A percentile compares a stretch with the other conserved stretches of the same genome.
phyloP scores from a whole-genome alignment of 805 yeast genomes.

The Dipodascus geniculatus region DNA sequence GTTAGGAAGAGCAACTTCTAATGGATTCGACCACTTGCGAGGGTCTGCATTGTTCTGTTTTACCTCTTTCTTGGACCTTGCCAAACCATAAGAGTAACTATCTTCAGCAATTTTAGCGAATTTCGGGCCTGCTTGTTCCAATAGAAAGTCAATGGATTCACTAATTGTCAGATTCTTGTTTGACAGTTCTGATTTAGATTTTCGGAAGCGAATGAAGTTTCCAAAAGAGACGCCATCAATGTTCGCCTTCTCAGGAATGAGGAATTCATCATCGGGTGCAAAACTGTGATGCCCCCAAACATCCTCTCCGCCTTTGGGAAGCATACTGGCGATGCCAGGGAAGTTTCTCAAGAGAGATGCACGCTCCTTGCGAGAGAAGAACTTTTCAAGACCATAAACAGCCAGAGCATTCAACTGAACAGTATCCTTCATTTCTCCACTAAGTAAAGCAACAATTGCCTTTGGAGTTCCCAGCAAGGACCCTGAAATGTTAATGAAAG shows the following conservation, averaged over 20 bases:
- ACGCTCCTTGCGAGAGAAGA: conserved; percentile 81
- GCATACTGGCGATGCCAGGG: conserved; percentile 93
- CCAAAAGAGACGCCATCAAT: conserved; percentile 41
- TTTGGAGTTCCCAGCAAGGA: conserved; percentile 91
- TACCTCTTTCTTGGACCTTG: conserved; percentile 49
- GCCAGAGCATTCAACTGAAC: conserved; percentile 89
- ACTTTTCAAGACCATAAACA: conserved; percentile 86
- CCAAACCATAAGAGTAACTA: conserved; percentile 71
- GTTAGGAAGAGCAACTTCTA: conserved; percentile 81
- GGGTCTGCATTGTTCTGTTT: conserved; percentile 54
- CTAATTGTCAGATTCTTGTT: conserved; percentile 47
- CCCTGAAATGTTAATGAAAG: conserved; percentile 82
- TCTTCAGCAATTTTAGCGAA: conserved; percentile 49
- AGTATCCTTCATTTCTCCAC: conserved; percentile 98
- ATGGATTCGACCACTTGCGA: conserved; percentile 85
- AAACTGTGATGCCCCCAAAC: conserved; percentile 70
- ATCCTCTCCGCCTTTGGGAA: conserved; percentile 87
- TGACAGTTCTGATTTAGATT: conserved; percentile 33
- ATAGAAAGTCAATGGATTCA: conserved; percentile 55
- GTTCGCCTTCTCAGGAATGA: conserved; percentile 18
- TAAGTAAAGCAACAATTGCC: conserved; percentile 78
- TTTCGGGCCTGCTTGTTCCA: conserved; percentile 66
- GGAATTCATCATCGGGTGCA: conserved; percentile 58
- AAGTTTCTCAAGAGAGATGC: conserved; percentile 74
- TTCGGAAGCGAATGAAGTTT: conserved; percentile 55